A percentile compares a stretch with the other conserved stretches of the same genome.
Evolutionary conservation across 2,329 filamentous ascomycete genomes (phyloP).

Genomic region (Diaporthe aspalathi): DNA sequence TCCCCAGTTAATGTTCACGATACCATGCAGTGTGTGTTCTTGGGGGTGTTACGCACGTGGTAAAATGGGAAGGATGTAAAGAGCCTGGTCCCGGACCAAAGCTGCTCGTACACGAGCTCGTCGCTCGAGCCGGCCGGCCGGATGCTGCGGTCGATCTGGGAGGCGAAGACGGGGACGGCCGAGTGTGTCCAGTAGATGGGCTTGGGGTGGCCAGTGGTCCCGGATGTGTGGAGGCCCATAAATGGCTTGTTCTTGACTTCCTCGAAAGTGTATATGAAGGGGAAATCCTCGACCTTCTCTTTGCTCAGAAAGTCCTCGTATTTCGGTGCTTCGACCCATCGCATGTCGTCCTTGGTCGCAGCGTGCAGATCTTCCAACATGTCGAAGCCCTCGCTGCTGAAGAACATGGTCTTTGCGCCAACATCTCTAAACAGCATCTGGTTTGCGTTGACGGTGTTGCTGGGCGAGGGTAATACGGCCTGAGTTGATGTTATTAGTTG

Average conservation of each 20-base stretch:
- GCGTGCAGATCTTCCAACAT: constrained; percentile 33
- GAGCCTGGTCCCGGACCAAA: neutral
- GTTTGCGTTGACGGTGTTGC: constrained; percentile 32
- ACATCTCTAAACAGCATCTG: constrained; percentile 33
- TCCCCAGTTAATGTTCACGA: neutral
- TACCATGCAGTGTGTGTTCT: neutral
- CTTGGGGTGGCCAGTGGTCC: constrained; percentile 44
- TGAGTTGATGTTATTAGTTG: neutral
- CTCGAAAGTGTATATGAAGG: constrained; percentile 35
- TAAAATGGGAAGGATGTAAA: constrained; percentile 30
- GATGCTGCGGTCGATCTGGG: constrained; percentile 19
- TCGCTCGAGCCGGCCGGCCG: neutral
- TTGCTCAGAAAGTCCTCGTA: constrained; percentile 35
- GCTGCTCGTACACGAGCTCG: constrained; percentile 13
- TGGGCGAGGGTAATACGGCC: constrained; percentile 30
- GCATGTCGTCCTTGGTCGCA: constrained; percentile 34
- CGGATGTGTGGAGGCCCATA: constrained; percentile 44
- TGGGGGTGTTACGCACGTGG: constrained; percentile 9
- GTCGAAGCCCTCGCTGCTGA: constrained; percentile 35
- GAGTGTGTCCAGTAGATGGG: constrained; percentile 41
- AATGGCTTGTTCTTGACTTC: constrained; percentile 39
- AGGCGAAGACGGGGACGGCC: constrained; percentile 30
- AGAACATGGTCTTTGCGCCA: constrained; percentile 38
- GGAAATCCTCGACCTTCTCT: constrained; percentile 32
- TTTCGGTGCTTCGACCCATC: constrained; percentile 19